Evolutionary conservation across 1,284 basidiomycete species (phyloP).

Genomic region (Rhodotorula sp.): DNA sequence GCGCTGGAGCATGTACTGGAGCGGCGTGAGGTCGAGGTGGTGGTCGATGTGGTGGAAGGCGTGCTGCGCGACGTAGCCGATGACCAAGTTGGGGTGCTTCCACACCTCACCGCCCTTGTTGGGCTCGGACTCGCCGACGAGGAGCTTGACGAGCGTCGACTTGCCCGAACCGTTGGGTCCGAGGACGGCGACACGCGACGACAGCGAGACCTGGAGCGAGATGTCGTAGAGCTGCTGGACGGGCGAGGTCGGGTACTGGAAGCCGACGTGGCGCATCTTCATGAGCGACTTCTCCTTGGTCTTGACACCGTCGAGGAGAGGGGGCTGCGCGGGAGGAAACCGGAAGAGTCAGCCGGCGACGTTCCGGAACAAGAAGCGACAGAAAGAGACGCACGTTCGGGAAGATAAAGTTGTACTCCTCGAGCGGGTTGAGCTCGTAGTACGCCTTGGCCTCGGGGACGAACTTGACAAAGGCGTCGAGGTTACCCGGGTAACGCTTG

Average conservation of each 20-base stretch:
- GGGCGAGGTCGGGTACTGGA: slow-evolving; percentile 86
- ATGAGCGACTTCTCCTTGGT: slow-evolving; percentile 97
- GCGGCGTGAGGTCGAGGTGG: slow-evolving; percentile 96
- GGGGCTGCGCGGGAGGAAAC: slow-evolving; percentile 93
- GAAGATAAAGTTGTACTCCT: slow-evolving; percentile 97
- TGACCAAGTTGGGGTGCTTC: slow-evolving; percentile 99
- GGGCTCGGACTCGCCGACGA: slow-evolving; percentile 95
- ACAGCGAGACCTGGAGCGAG: slow-evolving; percentile 92
- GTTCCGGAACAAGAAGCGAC: slow-evolving; percentile 28
- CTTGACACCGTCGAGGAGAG: slow-evolving; percentile 98
- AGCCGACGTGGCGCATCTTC: slow-evolving; percentile 97
- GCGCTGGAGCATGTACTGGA: slow-evolving; percentile 98
- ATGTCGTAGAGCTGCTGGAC: slow-evolving; percentile 92
- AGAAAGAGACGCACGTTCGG: slow-evolving; percentile 59
- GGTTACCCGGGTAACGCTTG: slow-evolving; percentile 95
- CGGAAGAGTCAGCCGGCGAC: slow-evolving; percentile 14
- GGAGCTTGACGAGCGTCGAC: slow-evolving; percentile 97
- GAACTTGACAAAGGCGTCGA: slow-evolving; percentile 89
- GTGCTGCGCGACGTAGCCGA: slow-evolving; percentile 97
- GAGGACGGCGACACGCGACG: slow-evolving; percentile 93
- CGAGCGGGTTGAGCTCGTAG: slow-evolving; percentile 84
- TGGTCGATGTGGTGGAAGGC: slow-evolving; percentile 79
- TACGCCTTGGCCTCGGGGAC: slow-evolving; percentile 98
- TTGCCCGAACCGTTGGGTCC: slow-evolving; percentile 98
- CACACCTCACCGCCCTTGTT: slow-evolving; percentile 96